phyloP scores from a whole-genome alignment of 2,329 filamentous ascomycete species.

The Fusarium pseudograminearum region DNA sequence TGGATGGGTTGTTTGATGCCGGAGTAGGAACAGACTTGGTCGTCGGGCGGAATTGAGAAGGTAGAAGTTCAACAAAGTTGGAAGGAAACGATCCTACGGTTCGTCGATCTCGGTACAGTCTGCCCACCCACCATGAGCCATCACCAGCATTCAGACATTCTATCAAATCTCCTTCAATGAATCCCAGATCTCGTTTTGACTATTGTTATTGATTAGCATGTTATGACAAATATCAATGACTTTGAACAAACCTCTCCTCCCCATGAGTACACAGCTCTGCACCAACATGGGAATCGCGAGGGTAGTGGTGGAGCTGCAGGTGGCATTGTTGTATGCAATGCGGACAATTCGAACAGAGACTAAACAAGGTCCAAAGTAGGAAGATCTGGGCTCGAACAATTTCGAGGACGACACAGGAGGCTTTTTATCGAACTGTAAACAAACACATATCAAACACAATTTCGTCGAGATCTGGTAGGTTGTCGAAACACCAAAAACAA shows the following conservation, averaged over 20 bases:
- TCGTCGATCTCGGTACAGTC: slow-evolving; percentile 87
- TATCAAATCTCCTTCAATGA: slow-evolving; percentile 97
- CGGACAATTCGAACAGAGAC: slow-evolving; percentile 17
- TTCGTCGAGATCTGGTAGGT: slow-evolving; percentile 10
- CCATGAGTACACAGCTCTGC: slow-evolving; percentile 91
- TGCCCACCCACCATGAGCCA: slow-evolving; percentile 98
- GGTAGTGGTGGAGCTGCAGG: slow-evolving; percentile 73
- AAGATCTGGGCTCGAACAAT: slow-evolving; percentile 26
- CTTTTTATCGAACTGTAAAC: slow-evolving; percentile 32
- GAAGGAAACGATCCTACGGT: slow-evolving; percentile 95
- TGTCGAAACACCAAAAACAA: slow-evolving; percentile 34
- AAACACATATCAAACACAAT: slow-evolving; percentile 43
- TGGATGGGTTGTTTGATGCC: slow-evolving; percentile 65
- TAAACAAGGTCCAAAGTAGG: slow-evolving; percentile 17
- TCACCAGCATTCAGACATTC: slow-evolving; percentile 98
- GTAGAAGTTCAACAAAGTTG: slow-evolving; percentile 94
- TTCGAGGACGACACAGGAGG: slow-evolving; percentile 23
- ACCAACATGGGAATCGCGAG: slow-evolving; percentile 89
- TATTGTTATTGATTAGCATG: slow-evolving; percentile 51
- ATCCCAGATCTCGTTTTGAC: slow-evolving; percentile 94
- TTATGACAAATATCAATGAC: background rate
- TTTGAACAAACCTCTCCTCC: slow-evolving; percentile 76
- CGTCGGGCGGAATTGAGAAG: slow-evolving; percentile 84
- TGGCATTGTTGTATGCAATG: slow-evolving; percentile 57
- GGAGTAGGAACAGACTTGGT: slow-evolving; percentile 71